These are phyloP conservation scores for Suhomyces faveliae DNA, from an alignment of 805 yeast genomes.

Conservation along the genomic window DNA sequence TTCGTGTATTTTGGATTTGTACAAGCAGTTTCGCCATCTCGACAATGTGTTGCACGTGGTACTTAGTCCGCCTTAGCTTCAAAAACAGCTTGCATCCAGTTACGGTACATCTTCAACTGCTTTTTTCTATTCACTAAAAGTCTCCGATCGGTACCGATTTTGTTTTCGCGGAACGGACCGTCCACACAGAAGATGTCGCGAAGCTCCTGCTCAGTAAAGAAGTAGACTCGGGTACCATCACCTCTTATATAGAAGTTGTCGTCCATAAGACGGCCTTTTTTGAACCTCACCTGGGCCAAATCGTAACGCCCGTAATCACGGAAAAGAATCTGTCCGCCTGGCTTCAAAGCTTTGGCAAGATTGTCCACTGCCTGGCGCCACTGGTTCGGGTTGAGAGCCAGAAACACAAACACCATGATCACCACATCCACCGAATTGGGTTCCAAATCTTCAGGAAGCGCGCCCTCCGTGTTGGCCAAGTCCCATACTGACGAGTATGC, in stretches of 20 bases:
- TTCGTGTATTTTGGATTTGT: slow-evolving; percentile 22
- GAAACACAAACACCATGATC: slow-evolving; percentile 92
- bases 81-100: slow-evolving; percentile 95
- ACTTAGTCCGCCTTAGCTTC: slow-evolving; percentile 19
- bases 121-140: slow-evolving; percentile 89
- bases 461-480: slow-evolving; percentile 70
- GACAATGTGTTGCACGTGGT: slow-evolving; percentile 36
- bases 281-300: slow-evolving; percentile 91
- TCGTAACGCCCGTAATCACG: slow-evolving; percentile 96
- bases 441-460: slow-evolving; percentile 80
- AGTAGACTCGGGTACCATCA: slow-evolving; percentile 96
- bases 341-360: slow-evolving; percentile 70
- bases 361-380: slow-evolving; percentile 82
- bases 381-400: slow-evolving; percentile 88
- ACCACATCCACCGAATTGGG: slow-evolving; percentile 84
- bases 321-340: slow-evolving; percentile 87
- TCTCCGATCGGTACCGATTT: slow-evolving; percentile 87
- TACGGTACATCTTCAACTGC: slow-evolving; percentile 90
- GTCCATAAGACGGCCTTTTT: slow-evolving; percentile 79
- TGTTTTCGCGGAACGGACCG: slow-evolving; percentile 60
- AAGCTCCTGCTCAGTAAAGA: slow-evolving; percentile 92
- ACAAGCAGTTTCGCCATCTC: slow-evolving; percentile 32
- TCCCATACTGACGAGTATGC: slow-evolving; percentile 96
- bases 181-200: slow-evolving; percentile 58
- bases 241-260: slow-evolving; percentile 96